Evolutionary conservation across 1,284 basidiomycete genomes (phyloP).

Genomic region (Flammula alnicola): DNA sequence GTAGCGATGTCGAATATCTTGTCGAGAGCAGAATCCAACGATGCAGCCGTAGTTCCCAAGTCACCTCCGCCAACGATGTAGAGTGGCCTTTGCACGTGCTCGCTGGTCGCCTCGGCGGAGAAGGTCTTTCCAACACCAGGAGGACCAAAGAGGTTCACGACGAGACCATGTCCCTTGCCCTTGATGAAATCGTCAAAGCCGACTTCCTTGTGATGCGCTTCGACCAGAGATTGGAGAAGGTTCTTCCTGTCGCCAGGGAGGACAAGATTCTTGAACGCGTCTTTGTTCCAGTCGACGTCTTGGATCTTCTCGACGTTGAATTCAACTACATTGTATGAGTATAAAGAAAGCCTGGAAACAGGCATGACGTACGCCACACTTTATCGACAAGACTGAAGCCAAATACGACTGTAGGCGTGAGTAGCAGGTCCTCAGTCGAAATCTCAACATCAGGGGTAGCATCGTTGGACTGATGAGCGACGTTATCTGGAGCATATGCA

Average conservation of each 20-base stretch:
- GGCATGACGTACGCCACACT: conserved; percentile 52
- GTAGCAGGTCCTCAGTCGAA: conserved; percentile 55
- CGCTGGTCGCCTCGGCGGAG: conserved; percentile 65
- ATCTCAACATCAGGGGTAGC: conserved; percentile 39
- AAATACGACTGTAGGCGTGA: conserved; percentile 58
- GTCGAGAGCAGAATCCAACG: conserved; percentile 47
- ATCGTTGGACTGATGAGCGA: conserved; percentile 28
- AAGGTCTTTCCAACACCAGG: conserved; percentile 61
- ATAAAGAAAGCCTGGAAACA: background rate
- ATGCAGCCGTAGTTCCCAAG: conserved; percentile 53
- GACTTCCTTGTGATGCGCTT: conserved; percentile 55
- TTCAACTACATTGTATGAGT: conserved; percentile 44
- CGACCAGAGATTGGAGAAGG: conserved; percentile 59
- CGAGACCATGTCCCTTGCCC: conserved; percentile 64
- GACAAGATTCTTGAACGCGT: conserved; percentile 62
- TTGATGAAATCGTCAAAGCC: conserved; percentile 66
- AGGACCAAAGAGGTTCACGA: conserved; percentile 64
- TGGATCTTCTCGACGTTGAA: conserved; percentile 55
- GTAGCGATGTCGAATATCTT: conserved; percentile 57
- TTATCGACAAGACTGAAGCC: conserved; percentile 65
- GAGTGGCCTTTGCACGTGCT: conserved; percentile 60
- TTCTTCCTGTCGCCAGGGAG: conserved; percentile 55
- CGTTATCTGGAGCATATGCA: conserved; percentile 15
- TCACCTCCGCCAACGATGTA: conserved; percentile 65
- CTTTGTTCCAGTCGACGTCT: conserved; percentile 58